Evolutionary conservation across 352 stramenopile genomes (phyloP).

Genomic region (Salisapilia sapeloensis): DNA sequence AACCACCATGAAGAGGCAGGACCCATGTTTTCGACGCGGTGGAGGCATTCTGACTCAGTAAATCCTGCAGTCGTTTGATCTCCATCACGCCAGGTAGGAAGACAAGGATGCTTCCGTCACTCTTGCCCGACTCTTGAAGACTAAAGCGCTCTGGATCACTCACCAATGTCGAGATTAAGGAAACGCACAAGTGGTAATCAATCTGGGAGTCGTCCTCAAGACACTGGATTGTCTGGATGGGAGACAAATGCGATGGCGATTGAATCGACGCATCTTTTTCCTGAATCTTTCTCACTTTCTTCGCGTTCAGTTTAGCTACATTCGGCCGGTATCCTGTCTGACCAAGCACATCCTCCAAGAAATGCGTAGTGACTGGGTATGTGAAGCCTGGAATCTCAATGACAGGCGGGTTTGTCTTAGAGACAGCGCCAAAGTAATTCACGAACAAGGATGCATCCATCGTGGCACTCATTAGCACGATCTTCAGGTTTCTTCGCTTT

Average conservation of each 20-base stretch:
- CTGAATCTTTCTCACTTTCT: conserved; percentile 8
- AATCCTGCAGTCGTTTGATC: conserved; percentile 67
- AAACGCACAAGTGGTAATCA: conserved; percentile 88
- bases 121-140: conserved; percentile 1
- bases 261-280: conserved; percentile 8
- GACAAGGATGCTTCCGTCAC: conserved; percentile 50
- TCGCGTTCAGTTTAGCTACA: conserved; percentile 21
- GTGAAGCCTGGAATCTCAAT: conserved; percentile 77
- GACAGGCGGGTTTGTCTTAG: conserved; percentile 28
- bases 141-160: conserved; percentile 5
- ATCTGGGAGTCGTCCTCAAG: conserved; percentile 86
- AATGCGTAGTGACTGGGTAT: conserved; percentile 62
- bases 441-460: conserved; percentile 84
- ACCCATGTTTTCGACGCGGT: conserved; percentile 28
- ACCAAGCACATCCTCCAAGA: conserved; percentile 56
- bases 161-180: conserved; percentile 70
- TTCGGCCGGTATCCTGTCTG: conserved; percentile 41
- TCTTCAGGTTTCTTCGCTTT: conserved; percentile 51
- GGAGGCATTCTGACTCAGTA: conserved; percentile 18
- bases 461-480: conserved; percentile 96
- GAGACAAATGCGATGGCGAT: conserved; percentile 11
- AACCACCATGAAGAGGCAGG: conserved; percentile 54
- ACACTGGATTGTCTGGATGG: conserved; percentile 32
- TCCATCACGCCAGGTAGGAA: conserved; percentile 70
- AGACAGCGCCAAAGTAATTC: conserved; percentile 38